Base-by-base conservation (phyloP, 202 grass and related monocot species). In the Panicum hallii region DNA sequence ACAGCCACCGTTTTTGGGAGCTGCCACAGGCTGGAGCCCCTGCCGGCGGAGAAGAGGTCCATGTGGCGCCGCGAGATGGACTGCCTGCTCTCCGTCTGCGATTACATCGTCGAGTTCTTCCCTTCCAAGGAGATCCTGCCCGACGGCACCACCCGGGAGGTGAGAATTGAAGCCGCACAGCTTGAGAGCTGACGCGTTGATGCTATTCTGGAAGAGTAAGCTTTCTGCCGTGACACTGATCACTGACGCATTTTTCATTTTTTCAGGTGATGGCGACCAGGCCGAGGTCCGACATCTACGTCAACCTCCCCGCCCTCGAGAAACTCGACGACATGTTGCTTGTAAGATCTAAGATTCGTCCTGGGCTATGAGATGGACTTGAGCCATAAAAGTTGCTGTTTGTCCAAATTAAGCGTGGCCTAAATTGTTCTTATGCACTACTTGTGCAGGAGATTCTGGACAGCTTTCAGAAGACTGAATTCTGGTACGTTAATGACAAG, bases 41-140 rank as follows among this genome's bases (percentile, higher is more conserved):
- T 98, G 73, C 89, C 87, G 42, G 11, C 55, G 63, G 93, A 92
- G 85, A 98, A 95, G 64, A 92, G 57, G 79, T 80, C 81, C 15
- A 95, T 98, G 93, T 98, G 95, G 95, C 89, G 88, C 72, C 89
- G 89, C 53, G 91, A 95, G 82, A 98, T 95, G 95, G 90, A 92
- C 50, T 95, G 95, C 77, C 87, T 98, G 56, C 85, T 93, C 62
- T 95, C 93, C 0, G 91, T 98, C 22, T 98, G 95, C 50, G 91
- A 93, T 71, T 92, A 90, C 89, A 98, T 98, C 46, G 87, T 98
- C 32, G 93, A 98, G 80, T 76, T 98, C 75, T 91, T 90, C 87
- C 93, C 93, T 11, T 95, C 90, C 82, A 89, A 85, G 48, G 85
- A 95, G 60, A 77, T 83, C 16, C 57, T 93, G 56, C 85, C 77